Conservation (phyloP, 305 asterid genomes). For the Euphrasia arctica region DNA sequence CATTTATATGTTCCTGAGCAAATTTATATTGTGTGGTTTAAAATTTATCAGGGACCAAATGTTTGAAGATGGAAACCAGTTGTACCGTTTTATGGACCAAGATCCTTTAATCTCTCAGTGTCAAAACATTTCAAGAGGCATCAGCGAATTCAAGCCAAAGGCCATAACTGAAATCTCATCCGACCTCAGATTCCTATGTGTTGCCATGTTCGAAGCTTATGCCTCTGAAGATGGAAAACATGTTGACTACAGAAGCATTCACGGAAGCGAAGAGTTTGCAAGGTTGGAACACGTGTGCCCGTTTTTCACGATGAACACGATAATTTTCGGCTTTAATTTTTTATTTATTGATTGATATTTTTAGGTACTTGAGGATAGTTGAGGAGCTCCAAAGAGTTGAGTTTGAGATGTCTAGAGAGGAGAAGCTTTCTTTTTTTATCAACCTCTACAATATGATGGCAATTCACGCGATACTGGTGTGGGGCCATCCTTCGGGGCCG, state of each 20-base stretch:
- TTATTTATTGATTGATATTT: constrained; percentile 16
- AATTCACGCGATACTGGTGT: constrained; percentile 67
- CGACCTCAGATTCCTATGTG: constrained; percentile 57
- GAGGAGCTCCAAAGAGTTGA: constrained; percentile 95
- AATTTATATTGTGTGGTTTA: constrained; percentile 15
- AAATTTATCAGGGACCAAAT: constrained; percentile 50
- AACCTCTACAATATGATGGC: constrained; percentile 90
- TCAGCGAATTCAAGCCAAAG: constrained; percentile 70
- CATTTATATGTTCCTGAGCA: not conserved
- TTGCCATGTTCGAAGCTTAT: constrained; percentile 79
- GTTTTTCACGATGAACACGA: not conserved
- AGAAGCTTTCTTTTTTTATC: constrained; percentile 77
- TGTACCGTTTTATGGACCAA: constrained; percentile 85
- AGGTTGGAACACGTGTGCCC: constrained; percentile 39
- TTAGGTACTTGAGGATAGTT: constrained; percentile 74
- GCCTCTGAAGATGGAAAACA: constrained; percentile 75
- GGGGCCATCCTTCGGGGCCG: constrained; percentile 77
- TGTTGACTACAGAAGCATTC: constrained; percentile 80
- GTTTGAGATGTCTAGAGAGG: constrained; percentile 66
- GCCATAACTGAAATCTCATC: constrained; percentile 76
- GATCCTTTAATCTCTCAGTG: constrained; percentile 75
- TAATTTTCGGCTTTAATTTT: not conserved
- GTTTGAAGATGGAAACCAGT: constrained; percentile 75
- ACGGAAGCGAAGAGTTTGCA: constrained; percentile 92
- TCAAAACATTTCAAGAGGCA: constrained; percentile 88